A percentile compares a stretch with the other conserved stretches of the same genome.
Evolutionary conservation across 345 rosid species (phyloP).

Genomic region (Cardamine resedifolia): DNA sequence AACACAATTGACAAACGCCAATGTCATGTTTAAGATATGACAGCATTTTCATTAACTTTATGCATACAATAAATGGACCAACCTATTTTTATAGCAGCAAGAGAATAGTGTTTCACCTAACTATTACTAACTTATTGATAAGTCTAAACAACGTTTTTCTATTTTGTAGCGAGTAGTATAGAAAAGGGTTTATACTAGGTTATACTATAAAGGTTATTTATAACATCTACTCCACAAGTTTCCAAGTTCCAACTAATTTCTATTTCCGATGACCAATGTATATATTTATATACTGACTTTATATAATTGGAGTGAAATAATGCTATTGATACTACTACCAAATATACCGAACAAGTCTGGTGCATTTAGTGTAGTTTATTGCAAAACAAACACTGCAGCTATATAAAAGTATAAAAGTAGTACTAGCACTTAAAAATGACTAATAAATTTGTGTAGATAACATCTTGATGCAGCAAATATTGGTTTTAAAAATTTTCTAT

Average conservation of each 20-base stretch:
- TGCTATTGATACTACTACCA: not conserved
- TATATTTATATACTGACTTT: not conserved
- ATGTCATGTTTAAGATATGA: constrained; percentile 26
- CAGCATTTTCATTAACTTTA: constrained; percentile 22
- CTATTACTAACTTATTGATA: not conserved
- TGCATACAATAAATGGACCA: constrained; percentile 23
- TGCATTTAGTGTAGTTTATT: constrained; percentile 1
- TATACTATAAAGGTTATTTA: constrained; percentile 7
- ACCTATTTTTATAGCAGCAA: constrained; percentile 15
- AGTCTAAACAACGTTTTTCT: not conserved
- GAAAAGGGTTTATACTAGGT: constrained; percentile 14
- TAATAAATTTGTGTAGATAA: not conserved
- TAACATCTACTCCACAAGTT: not conserved
- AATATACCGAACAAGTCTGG: not conserved
- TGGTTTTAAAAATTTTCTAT: too few species aligned
- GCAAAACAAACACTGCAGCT: not conserved
- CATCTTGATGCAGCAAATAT: not conserved
- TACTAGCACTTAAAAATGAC: not conserved
- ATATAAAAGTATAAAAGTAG: not conserved
- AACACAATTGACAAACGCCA: constrained; percentile 28
- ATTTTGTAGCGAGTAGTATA: not conserved
- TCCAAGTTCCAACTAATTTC: not conserved
- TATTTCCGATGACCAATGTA: not conserved
- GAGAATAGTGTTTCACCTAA: constrained; percentile 28
- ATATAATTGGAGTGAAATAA: not conserved